Evolutionary conservation across 164 flowering plant genomes (phyloP).

Genomic region (Echeveria elegans): DNA sequence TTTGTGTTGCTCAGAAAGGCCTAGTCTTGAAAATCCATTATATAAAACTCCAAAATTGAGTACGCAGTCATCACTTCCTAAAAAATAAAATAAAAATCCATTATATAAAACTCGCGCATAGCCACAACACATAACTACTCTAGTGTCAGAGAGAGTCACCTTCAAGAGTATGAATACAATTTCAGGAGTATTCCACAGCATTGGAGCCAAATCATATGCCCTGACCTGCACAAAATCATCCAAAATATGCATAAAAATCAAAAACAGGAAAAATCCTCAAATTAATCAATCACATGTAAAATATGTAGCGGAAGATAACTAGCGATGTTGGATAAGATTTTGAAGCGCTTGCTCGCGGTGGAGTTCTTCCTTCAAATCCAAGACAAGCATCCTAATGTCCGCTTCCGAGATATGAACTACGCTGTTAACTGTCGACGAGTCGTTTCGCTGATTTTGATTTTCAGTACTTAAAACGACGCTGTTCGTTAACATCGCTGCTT

Average conservation of each 20-base stretch:
- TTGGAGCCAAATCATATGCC: neutral
- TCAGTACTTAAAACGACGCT: neutral
- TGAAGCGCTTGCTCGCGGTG: neutral
- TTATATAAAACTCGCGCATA: too few species aligned
- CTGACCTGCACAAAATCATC: neutral
- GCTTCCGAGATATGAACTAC: neutral
- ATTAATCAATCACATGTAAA: neutral
- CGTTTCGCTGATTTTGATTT: neutral
- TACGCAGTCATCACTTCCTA: neutral
- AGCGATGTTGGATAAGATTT: neutral
- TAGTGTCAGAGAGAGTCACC: too few species aligned
- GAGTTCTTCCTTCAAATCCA: neutral
- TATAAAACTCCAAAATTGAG: too few species aligned
- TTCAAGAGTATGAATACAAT: neutral
- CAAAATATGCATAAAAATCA: neutral
- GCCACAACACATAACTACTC: neutral
- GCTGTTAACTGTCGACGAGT: neutral
- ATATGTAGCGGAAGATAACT: neutral
- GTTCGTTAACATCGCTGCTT: neutral
- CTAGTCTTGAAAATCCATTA: too few species aligned
- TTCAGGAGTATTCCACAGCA: neutral
- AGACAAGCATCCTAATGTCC: neutral
- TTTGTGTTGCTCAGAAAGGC: too few species aligned
- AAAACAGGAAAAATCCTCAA: neutral
- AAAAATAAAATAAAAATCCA: neutral